Percentiles rank a stretch among this genome's conserved stretches.
Conservation (phyloP, 129 eudicot genomes). For the Lactuca sativa region DNA sequence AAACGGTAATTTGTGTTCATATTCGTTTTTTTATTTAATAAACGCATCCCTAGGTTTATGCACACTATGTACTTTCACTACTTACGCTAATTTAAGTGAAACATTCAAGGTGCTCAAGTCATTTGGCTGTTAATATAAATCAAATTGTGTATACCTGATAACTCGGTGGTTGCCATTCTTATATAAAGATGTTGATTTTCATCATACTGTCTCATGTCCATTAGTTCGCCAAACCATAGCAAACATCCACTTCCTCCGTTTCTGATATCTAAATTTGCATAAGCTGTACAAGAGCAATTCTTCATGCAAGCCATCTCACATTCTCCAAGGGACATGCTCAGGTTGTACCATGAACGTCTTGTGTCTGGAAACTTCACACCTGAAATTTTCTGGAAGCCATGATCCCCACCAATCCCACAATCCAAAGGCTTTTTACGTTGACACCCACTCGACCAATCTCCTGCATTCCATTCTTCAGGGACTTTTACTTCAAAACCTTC, state of each 20-base stretch:
- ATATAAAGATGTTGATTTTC: constrained; percentile 34
- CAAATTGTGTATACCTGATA: constrained; percentile 9
- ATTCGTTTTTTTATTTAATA: too few relatives aligned
- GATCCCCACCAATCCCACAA: constrained; percentile 21
- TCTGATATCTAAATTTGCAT: constrained; percentile 25
- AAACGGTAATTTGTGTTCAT: too few relatives aligned
- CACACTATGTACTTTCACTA: too few relatives aligned
- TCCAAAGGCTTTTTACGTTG: constrained; percentile 12
- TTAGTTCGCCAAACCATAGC: constrained; percentile 41
- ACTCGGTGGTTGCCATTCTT: constrained; percentile 35
- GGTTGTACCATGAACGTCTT: constrained; percentile 14
- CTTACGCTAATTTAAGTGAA: too few relatives aligned
- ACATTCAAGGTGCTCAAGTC: too few relatives aligned
- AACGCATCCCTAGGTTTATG: too few relatives aligned
- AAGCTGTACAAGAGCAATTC: constrained; percentile 49
- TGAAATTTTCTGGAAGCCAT: constrained; percentile 31
- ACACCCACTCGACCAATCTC: constrained; percentile 54
- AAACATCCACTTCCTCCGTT: constrained; percentile 49
- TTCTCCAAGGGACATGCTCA: constrained; percentile 27
- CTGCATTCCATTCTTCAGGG: constrained; percentile 29
- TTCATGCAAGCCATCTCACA: constrained; percentile 39
- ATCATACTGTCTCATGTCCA: constrained; percentile 34
- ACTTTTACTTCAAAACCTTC: constrained; percentile 34
- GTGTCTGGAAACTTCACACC: constrained; percentile 43
- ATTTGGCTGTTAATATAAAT: too few relatives aligned